phyloP scores from a whole-genome alignment of 805 yeast genomes.

The Myxozyma lipomycoides region DNA sequence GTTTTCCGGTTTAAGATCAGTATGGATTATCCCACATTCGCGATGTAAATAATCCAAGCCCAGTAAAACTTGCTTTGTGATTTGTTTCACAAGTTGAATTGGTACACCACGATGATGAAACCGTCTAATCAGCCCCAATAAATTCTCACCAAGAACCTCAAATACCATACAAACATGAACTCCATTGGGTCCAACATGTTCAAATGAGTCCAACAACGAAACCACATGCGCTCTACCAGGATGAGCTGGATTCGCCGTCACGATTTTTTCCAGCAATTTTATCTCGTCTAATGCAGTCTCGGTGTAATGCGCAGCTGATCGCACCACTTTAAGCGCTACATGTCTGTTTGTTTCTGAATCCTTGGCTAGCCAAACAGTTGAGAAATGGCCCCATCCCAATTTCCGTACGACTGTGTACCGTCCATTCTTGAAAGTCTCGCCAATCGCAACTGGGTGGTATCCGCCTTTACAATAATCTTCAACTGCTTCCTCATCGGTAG shows the following conservation, averaged over 20 bases:
- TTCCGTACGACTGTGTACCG: slow-evolving; percentile 80
- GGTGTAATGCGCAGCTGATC: slow-evolving; percentile 85
- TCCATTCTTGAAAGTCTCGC: slow-evolving; percentile 74
- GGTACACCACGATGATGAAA: slow-evolving; percentile 81
- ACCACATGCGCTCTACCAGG: slow-evolving; percentile 82
- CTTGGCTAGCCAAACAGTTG: slow-evolving; percentile 89
- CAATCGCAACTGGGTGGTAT: slow-evolving; percentile 88
- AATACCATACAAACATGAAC: slow-evolving; percentile 94
- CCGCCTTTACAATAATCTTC: slow-evolving; percentile 91
- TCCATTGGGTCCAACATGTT: slow-evolving; percentile 87
- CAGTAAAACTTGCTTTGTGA: slow-evolving; percentile 69
- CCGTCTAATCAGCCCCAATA: slow-evolving; percentile 76
- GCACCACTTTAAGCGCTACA: slow-evolving; percentile 91
- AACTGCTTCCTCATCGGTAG: slow-evolving; percentile 72
- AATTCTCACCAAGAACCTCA: slow-evolving; percentile 92
- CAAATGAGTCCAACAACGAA: slow-evolving; percentile 74
- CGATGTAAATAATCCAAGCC: slow-evolving; percentile 71
- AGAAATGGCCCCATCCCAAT: slow-evolving; percentile 98
- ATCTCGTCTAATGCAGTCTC: slow-evolving; percentile 95
- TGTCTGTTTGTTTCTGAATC: slow-evolving; percentile 51
- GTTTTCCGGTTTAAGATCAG: slow-evolving; percentile 72
- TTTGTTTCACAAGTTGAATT: slow-evolving; percentile 67
- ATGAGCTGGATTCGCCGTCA: slow-evolving; percentile 60
- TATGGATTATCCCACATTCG: slow-evolving; percentile 69
- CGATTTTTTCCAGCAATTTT: slow-evolving; percentile 60